A percentile compares a stretch with the other conserved stretches of the same genome.
Conservation (phyloP, 768 basidiomycete genomes). For the Termitomyces sp. region DNA sequence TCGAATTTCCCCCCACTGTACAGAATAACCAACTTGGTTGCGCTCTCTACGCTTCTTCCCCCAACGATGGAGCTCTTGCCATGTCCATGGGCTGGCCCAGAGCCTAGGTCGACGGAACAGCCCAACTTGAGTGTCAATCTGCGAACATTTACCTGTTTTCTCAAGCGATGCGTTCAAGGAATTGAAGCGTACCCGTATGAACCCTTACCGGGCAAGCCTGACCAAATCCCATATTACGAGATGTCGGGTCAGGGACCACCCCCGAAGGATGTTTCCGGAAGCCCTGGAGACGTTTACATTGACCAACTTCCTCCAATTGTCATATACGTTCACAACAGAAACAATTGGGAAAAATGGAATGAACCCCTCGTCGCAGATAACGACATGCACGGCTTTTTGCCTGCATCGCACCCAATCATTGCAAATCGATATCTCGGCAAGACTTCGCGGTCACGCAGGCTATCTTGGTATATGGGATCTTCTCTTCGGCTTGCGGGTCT, state of each 20-base stretch:
- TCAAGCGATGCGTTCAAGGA: background rate
- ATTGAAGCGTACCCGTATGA: background rate
- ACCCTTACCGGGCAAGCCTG: background rate
- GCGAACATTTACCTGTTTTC: background rate
- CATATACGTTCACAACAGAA: background rate
- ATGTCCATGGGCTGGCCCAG: constrained; percentile 5
- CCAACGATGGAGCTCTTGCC: background rate
- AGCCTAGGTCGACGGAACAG: constrained; percentile 3
- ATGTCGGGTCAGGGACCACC: constrained; percentile 5
- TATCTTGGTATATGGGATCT: background rate
- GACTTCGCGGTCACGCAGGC: background rate
- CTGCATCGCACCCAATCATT: background rate
- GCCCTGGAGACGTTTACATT: constrained; percentile 1
- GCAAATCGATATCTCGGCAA: constrained; percentile 1
- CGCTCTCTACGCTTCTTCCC: background rate
- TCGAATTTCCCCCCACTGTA: too few species aligned
- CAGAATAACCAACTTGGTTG: background rate
- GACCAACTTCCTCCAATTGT: background rate
- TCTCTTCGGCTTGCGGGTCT: background rate
- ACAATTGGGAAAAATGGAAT: background rate
- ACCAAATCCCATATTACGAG: constrained; percentile 1
- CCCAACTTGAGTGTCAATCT: constrained; percentile 1
- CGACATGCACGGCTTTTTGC: background rate
- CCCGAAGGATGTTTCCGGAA: background rate
- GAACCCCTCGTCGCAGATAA: background rate